Conservation (phyloP, 352 stramenopile genomes). For the Blastocystis hominis region DNA sequence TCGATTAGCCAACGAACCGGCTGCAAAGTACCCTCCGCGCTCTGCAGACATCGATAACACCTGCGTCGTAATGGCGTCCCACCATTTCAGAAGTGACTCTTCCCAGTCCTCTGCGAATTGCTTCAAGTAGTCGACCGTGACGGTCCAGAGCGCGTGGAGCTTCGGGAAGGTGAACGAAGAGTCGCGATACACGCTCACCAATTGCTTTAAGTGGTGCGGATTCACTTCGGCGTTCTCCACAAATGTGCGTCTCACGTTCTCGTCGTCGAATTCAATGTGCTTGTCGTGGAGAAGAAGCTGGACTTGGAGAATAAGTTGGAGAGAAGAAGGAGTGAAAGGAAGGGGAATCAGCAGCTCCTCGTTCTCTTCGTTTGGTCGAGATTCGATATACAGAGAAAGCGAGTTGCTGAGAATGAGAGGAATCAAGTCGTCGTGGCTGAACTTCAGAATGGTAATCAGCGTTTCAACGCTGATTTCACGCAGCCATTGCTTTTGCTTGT, state of each 20-base stretch:
- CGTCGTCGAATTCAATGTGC: neutral
- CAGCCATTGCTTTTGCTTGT: neutral
- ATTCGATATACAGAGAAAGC: neutral
- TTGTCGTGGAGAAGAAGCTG: neutral
- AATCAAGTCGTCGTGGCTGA: neutral
- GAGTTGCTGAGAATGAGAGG: neutral
- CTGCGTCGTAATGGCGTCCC: neutral
- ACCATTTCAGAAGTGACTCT: neutral
- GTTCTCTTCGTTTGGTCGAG: neutral
- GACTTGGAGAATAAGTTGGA: neutral
- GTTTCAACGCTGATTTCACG: neutral
- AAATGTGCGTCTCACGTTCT: neutral
- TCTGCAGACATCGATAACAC: neutral
- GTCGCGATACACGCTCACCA: neutral
- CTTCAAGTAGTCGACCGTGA: neutral
- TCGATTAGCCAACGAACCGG: neutral
- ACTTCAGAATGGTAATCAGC: neutral
- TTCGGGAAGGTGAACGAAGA: conserved; percentile 5
- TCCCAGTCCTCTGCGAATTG: neutral
- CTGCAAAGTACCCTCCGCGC: neutral
- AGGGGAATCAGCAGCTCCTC: conserved; percentile 10
- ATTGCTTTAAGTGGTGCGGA: neutral
- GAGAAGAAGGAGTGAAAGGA: neutral
- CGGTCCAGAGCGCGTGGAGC: neutral
- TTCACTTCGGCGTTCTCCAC: neutral